Base-by-base conservation (phyloP, 2,329 filamentous ascomycete species). In the Sclerotinia borealis region DNA sequence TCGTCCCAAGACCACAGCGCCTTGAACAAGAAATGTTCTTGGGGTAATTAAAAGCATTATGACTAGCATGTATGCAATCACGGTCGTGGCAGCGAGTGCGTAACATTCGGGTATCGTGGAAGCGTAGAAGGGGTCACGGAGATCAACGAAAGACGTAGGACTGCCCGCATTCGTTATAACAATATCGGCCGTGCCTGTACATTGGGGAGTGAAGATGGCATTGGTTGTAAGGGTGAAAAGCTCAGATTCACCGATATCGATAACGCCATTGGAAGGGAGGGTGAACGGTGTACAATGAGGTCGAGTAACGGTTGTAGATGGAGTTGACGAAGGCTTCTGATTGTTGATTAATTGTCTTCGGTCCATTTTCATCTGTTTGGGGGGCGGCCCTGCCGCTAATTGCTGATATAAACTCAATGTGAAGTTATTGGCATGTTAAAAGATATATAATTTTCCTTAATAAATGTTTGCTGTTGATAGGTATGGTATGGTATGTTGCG, bases 71-170 rank as follows among this genome's bases (percentile, higher is more conserved):
- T 96, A 90, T 58, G 96, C 90, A 78, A 96, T 96, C 72, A 92
- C 79, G 0, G 93, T 98, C 22, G 92, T 92, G 19, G 92, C 91
- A 63, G 92, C 92, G 61, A 98, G 89, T 51, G 93, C 93, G 74
- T 97, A 99, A 71, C 91, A 89, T 76, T 96, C 92, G 17, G 95
- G 93, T 50, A 95, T 93, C 25, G 91, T 92, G 43, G 93, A 96
- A 61, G 93, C 89, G 76, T 96, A 96, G 76, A 99, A 99, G 10
- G 92, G 92, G 72, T 96, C 91, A 67, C 85, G 83, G 61, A 91
- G 85, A 75, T 92, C 86, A 48, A 62, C 68, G 25, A 67, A 64
- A 9, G 63, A 66, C 25, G 68, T 63, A 27, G 67, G 64, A 13
- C 65, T 64, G 45, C 58, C 62, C 1, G 67, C 63, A 31, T 67